Evolutionary conservation across 1,284 basidiomycete genomes (phyloP), one percentile per base, ranked within the genome.

Genomic region (Volvariella volvacea): DNA sequence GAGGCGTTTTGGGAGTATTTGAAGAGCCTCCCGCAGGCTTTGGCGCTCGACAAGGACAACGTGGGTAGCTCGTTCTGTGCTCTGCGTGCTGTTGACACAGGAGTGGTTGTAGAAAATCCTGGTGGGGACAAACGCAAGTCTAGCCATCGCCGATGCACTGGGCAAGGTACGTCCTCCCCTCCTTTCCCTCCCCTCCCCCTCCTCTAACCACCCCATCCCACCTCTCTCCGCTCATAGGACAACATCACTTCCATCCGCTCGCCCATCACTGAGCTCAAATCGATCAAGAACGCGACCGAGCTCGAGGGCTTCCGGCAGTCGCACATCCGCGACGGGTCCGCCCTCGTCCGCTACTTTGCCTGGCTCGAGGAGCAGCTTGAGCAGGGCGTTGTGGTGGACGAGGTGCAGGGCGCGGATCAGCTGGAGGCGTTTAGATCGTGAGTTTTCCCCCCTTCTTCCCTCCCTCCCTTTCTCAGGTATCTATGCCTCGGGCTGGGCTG

Each of bases 291-390:
- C 54, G 68, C 70, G 28, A 77, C 74, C 1, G 95, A 99, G 61
- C 67, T 95, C 9, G 81, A 88, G 58, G 95, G 95, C 0, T 98
- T 98, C 73, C 75, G 94, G 28, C 80, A 88, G 55, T 79, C 75
- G 45, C 92, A 99, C 60, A 81, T 96, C 39, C 78, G 93, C 8
- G 95, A 99, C 61, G 94, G 95, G 2, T 83, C 78, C 1, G 95
- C 95, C 0, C 72, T 98, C 34, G 80, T 76, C 6, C 76, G 83
- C 9, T 97, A 95, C 66, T 97, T 98, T 59, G 78, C 92, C 0
- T 99, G 95, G 94, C 72, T 99, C 2, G 92, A 98, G 62, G 88
- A 92, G 52, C 76, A 83, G 52, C 70, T 98, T 12, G 62, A 73
- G 1, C 67, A 70, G 1, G 85, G 81, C 0, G 72, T 70, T n/a